Conservation (phyloP, 179 eudicot species). For the Silene noctiflora region DNA sequence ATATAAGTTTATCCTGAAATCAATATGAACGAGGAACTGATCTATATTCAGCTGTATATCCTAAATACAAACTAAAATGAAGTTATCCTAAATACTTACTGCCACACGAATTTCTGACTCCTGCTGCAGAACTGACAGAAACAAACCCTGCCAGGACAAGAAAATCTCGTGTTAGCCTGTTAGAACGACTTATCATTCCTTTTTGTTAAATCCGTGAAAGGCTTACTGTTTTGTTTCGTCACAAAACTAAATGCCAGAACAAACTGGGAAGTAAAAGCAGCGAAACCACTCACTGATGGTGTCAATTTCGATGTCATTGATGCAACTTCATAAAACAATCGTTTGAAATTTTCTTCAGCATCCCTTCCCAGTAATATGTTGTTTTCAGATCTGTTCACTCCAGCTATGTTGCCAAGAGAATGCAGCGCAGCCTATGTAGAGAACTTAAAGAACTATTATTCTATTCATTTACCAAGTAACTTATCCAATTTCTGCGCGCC, state of each 20-base stretch:
- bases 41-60: constrained; percentile 2
- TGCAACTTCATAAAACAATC: constrained; percentile 68
- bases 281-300: constrained; percentile 65
- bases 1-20: background rate
- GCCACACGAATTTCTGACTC: constrained; percentile 74
- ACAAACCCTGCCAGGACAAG: constrained; percentile 58
- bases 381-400: constrained; percentile 63
- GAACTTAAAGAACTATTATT: constrained; percentile 21
- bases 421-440: constrained; percentile 71
- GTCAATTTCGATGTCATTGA: constrained; percentile 64
- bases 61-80: background rate
- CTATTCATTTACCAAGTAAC: background rate
- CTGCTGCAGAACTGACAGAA: constrained; percentile 76
- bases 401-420: constrained; percentile 77
- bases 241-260: background rate
- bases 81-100: constrained; percentile 40
- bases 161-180: background rate
- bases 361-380: constrained; percentile 39
- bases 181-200: constrained; percentile 2
- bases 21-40: background rate
- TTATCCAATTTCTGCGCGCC: background rate
- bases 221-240: constrained; percentile 6
- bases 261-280: constrained; percentile 7
- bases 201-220: background rate
- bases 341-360: constrained; percentile 66